A percentile compares a stretch with the other conserved stretches of the same genome.
phyloP scores from a whole-genome alignment of 192 early-diverging fungal genomes.

The Podila minutissima region DNA sequence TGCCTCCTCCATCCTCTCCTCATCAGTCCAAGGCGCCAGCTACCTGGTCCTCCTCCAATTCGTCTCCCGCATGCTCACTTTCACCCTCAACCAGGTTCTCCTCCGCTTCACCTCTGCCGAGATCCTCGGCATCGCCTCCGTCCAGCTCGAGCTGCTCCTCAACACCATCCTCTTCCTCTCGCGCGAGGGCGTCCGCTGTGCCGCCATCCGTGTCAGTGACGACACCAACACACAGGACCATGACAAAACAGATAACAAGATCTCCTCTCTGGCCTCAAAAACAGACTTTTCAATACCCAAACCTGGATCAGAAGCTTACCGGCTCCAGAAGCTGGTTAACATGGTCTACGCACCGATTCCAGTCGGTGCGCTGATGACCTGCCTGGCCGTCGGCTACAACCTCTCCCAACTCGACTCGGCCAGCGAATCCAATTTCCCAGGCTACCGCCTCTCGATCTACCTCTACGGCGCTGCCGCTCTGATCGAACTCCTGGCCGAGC shows the following conservation, averaged over 20 bases:
- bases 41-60: slow-evolving; percentile 83
- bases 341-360: slow-evolving; percentile 76
- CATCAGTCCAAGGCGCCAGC: slow-evolving; percentile 75
- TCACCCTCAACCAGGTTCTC: slow-evolving; percentile 82
- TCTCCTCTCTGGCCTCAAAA: not conserved
- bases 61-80: slow-evolving; percentile 80
- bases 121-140: slow-evolving; percentile 85
- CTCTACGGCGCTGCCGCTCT: slow-evolving; percentile 81
- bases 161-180: slow-evolving; percentile 95
- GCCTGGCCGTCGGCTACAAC: slow-evolving; percentile 63
- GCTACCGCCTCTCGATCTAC: slow-evolving; percentile 63
- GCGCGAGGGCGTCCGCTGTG: slow-evolving; percentile 81
- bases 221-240: slow-evolving; percentile 5
- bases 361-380: slow-evolving; percentile 68
- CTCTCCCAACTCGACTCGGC: slow-evolving; percentile 49
- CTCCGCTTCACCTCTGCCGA: slow-evolving; percentile 74
- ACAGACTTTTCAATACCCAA: not conserved
- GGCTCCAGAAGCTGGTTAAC: slow-evolving; percentile 73
- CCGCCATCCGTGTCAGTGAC: slow-evolving; percentile 67
- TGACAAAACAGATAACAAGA: not conserved
- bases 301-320: slow-evolving; percentile 30
- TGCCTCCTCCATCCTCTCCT: slow-evolving; percentile 54
- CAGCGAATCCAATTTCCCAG: slow-evolving; percentile 42
- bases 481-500: slow-evolving; percentile 87
- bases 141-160: slow-evolving; percentile 85